phyloP scores from a whole-genome alignment of 345 rosid species.

The Salix caprea region DNA sequence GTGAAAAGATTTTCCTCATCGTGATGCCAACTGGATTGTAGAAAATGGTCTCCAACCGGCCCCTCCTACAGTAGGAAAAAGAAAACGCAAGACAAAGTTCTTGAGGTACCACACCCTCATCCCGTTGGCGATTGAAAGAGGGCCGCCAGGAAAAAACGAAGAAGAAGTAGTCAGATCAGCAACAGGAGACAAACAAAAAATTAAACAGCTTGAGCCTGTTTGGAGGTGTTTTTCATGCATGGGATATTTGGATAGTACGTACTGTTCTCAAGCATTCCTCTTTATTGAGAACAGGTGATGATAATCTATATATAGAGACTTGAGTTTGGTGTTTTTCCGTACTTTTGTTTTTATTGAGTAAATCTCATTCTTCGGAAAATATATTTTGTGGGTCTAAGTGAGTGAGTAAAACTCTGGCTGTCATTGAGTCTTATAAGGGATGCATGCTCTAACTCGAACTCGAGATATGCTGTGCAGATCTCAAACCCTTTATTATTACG shows the following conservation, averaged over 20 bases:
- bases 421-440: accelerated
- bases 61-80: slow-evolving; percentile 36
- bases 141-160: background rate
- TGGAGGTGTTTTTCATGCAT: background rate
- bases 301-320: background rate
- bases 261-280: background rate
- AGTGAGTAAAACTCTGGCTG: too few relatives aligned
- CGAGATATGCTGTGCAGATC: accelerated
- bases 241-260: background rate
- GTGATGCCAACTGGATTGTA: slow-evolving; percentile 27
- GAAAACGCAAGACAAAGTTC: background rate
- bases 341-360: background rate
- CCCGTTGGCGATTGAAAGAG: too few relatives aligned
- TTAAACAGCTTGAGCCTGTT: background rate
- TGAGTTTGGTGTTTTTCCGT: background rate
- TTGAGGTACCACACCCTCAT: background rate
- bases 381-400: too few relatives aligned
- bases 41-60: slow-evolving; percentile 29
- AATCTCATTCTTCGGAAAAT: too few relatives aligned
- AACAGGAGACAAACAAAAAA: background rate
- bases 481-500: too few relatives aligned
- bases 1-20: slow-evolving; percentile 35
- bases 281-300: background rate
- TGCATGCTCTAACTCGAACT: too few relatives aligned
- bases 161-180: too few relatives aligned